Percentiles rank a stretch among this genome's conserved stretches.
Evolutionary conservation across 257 asterid genomes (phyloP).

Genomic region (Fraxinus quadrangulata): DNA sequence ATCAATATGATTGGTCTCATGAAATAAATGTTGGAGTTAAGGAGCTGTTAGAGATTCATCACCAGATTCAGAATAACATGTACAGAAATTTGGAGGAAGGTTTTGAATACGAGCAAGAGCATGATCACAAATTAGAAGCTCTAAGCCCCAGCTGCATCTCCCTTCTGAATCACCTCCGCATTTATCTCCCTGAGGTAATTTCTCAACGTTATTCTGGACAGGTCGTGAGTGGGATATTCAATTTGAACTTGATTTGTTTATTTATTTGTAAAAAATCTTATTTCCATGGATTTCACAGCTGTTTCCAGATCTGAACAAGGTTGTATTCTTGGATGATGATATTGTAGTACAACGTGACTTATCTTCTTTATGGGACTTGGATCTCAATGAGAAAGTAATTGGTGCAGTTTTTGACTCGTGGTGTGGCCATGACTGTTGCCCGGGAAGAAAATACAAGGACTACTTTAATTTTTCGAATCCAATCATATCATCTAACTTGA

Average conservation of each 20-base stretch:
- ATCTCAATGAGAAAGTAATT: constrained; percentile 71
- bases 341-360: constrained; percentile 75
- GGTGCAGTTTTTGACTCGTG: constrained; percentile 83
- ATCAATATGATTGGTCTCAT: constrained; percentile 84
- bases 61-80: constrained; percentile 55
- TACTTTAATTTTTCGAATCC: constrained; percentile 70
- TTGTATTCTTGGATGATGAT: constrained; percentile 87
- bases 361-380: constrained; percentile 79
- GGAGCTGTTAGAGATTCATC: constrained; percentile 79
- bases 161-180: constrained; percentile 78
- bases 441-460: constrained; percentile 67
- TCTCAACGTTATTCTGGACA: constrained; percentile 7
- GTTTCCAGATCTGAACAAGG: constrained; percentile 74
- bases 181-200: constrained; percentile 86
- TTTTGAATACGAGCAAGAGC: constrained; percentile 38
- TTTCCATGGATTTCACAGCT: constrained; percentile 60
- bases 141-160: constrained; percentile 65
- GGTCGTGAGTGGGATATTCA: constrained; percentile 25
- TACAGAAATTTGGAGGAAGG: constrained; percentile 41
- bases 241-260: constrained; percentile 16
- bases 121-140: constrained; percentile 51
- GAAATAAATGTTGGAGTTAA: constrained; percentile 59
- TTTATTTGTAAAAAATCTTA: constrained; percentile 26
- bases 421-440: constrained; percentile 64
- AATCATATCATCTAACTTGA: constrained; percentile 51